A percentile compares a stretch with the other conserved stretches of the same genome.
Evolutionary conservation across 2,329 filamentous ascomycete genomes (phyloP).

Genomic region (Hypoxylon sp.): DNA sequence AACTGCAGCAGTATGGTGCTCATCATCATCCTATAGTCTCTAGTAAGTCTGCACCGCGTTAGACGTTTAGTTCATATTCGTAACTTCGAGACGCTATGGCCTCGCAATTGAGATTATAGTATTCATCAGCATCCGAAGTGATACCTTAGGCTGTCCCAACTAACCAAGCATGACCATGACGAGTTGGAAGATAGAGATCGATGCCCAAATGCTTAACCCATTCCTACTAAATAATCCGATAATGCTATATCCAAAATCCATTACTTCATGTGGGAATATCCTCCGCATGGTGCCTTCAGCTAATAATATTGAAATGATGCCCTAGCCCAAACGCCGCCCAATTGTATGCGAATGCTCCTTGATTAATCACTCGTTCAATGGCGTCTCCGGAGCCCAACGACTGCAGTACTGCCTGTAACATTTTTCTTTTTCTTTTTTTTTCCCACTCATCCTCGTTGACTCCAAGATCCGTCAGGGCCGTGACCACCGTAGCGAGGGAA

Average conservation of each 20-base stretch:
- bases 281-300: slow-evolving; percentile 25
- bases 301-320: slow-evolving; percentile 19
- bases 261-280: slow-evolving; percentile 42
- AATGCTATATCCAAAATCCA: slow-evolving; percentile 28
- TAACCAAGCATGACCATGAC: not conserved
- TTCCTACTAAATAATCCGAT: slow-evolving; percentile 15
- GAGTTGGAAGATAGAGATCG: slow-evolving; percentile 5
- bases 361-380: not conserved
- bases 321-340: slow-evolving; percentile 37
- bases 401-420: slow-evolving; percentile 6
- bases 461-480: not conserved
- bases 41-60: not conserved
- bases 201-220: slow-evolving; percentile 9
- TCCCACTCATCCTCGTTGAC: not conserved
- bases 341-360: slow-evolving; percentile 34
- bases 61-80: not conserved
- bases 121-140: not conserved
- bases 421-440: too few species aligned
- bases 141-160: not conserved
- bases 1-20: not conserved
- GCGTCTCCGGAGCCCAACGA: slow-evolving; percentile 8
- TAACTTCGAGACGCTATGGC: not conserved
- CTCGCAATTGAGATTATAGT: not conserved
- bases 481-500: not conserved
- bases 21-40: not conserved